These are phyloP conservation scores for Lepidium africanum DNA, from an alignment of 345 rosid species.

Conservation along the genomic window DNA sequence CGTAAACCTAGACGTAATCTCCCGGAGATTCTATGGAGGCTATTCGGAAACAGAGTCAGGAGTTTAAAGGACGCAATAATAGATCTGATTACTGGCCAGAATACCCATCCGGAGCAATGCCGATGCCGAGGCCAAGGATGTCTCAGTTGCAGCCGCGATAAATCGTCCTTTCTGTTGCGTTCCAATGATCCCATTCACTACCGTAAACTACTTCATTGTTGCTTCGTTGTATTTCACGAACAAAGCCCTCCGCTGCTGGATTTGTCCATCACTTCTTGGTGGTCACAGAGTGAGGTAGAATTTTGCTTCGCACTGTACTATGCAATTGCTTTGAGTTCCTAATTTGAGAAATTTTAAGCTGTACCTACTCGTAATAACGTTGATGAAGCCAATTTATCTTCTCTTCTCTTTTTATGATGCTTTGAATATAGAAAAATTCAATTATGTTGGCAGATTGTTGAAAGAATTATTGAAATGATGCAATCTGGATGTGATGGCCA, in stretches of 20 bases:
- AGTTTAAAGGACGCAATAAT: slow-evolving; percentile 37
- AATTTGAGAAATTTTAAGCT: not conserved
- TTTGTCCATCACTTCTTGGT: slow-evolving; percentile 25
- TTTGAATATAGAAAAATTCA: not conserved
- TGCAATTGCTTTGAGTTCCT: not conserved
- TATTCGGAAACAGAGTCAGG: slow-evolving; percentile 36
- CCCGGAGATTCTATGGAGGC: slow-evolving; percentile 54
- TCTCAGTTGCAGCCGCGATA: slow-evolving; percentile 25
- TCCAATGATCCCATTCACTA: slow-evolving; percentile 51
- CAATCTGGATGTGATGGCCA: slow-evolving; percentile 6
- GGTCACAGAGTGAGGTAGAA: slow-evolving; percentile 55
- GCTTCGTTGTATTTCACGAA: slow-evolving; percentile 43
- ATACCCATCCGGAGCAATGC: slow-evolving; percentile 25
- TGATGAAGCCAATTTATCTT: not conserved
- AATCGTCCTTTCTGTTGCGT: slow-evolving; percentile 37
- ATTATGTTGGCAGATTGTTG: slow-evolving; percentile 44
- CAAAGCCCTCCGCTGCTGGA: slow-evolving; percentile 38
- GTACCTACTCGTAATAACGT: not conserved
- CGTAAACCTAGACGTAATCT: slow-evolving; percentile 34
- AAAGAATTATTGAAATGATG: slow-evolving; percentile 39
- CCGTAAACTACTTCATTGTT: slow-evolving; percentile 40
- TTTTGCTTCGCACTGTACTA: not conserved
- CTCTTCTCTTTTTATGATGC: not conserved
- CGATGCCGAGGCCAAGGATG: slow-evolving; percentile 35
- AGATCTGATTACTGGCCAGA: slow-evolving; percentile 22